Evolutionary conservation across 257 asterid genomes (phyloP).

Genomic region (Ballota nigra): DNA sequence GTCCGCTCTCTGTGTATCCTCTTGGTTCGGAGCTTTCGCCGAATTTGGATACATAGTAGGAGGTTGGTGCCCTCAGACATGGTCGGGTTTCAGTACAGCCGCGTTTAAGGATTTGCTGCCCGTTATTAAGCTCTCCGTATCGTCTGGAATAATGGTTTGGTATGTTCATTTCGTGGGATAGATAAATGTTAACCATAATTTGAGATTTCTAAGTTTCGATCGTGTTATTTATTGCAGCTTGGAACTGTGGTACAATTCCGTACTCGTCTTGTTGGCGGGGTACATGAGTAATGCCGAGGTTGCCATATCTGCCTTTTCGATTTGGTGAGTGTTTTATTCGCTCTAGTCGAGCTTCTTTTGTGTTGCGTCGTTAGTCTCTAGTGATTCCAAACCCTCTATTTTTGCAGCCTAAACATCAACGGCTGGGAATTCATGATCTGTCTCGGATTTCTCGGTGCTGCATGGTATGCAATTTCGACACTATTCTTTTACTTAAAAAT

Average conservation of each 20-base stretch:
- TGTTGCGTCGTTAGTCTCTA: neutral
- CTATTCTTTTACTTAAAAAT: no score
- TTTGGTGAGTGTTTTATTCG: constrained; percentile 26
- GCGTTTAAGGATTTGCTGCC: constrained; percentile 58
- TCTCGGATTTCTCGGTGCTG: constrained; percentile 62
- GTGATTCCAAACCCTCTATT: neutral
- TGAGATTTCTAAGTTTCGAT: neutral
- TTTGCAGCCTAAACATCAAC: constrained; percentile 57
- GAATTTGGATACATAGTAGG: constrained; percentile 38
- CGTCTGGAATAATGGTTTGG: constrained; percentile 70
- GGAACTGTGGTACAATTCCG: constrained; percentile 41
- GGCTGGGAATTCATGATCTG: constrained; percentile 64
- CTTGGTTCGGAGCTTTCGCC: constrained; percentile 43
- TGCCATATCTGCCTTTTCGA: constrained; percentile 40
- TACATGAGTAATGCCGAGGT: constrained; percentile 36
- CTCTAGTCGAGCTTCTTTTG: neutral
- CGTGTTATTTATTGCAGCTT: constrained; percentile 21
- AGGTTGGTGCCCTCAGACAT: constrained; percentile 61
- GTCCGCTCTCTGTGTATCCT: constrained; percentile 49
- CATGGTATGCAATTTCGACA: constrained; percentile 38
- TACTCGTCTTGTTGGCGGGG: constrained; percentile 41
- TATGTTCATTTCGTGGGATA: neutral
- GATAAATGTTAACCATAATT: no score
- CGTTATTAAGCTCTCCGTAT: constrained; percentile 50
- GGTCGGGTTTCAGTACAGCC: constrained; percentile 45